Conservation (phyloP, 2,329 filamentous ascomycete genomes). For the Colletotrichum chlorophyti region DNA sequence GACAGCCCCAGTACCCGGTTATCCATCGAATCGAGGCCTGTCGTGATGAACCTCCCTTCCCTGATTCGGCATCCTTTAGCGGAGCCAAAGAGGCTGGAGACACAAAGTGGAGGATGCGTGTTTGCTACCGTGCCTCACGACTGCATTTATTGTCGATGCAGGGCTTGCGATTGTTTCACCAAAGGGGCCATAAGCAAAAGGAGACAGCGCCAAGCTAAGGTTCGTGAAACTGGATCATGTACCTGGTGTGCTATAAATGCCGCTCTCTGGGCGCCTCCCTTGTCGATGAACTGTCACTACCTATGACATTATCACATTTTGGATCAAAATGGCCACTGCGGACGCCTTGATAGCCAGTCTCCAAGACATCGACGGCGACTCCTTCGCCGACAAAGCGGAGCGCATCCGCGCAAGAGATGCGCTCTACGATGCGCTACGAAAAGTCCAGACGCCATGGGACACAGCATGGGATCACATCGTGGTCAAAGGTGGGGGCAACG, state of each 20-base stretch:
- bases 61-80: too few species aligned
- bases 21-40: too few species aligned
- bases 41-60: too few species aligned
- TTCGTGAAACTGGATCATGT: not conserved
- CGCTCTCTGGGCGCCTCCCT: too few species aligned
- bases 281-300: too few species aligned
- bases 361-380: slow-evolving; percentile 33
- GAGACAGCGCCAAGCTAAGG: too few species aligned
- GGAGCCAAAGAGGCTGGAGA: too few species aligned
- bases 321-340: slow-evolving; percentile 32
- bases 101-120: too few species aligned
- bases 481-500: slow-evolving; percentile 40
- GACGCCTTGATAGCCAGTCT: slow-evolving; percentile 36
- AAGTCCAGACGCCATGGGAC: slow-evolving; percentile 45
- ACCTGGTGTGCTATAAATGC: too few species aligned
- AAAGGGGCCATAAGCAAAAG: too few species aligned
- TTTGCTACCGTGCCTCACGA: not conserved
- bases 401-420: slow-evolving; percentile 40
- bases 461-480: slow-evolving; percentile 46
- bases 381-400: slow-evolving; percentile 42
- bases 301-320: too few species aligned
- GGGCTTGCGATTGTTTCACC: not conserved
- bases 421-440: slow-evolving; percentile 37
- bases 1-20: too few species aligned
- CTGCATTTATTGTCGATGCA: not conserved